Percentiles rank a stretch among this genome's conserved stretches.
Conservation (phyloP, 495 filamentous ascomycete genomes). For the Penicillium egyptiacum region DNA sequence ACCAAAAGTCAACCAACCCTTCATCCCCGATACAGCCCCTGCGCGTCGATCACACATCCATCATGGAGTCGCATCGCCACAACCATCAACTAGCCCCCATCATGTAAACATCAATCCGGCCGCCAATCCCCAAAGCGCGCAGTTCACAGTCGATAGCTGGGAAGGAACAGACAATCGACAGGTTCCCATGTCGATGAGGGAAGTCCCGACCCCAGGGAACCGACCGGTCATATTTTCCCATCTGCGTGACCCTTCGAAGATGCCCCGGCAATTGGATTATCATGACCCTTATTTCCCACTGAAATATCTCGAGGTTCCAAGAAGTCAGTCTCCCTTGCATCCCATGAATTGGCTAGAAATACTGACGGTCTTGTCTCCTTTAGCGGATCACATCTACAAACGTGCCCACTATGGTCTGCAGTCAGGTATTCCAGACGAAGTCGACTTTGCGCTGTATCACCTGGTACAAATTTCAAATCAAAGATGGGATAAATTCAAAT, state of each 20-base stretch:
- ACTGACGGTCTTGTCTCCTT: slow-evolving; percentile 6
- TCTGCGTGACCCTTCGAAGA: slow-evolving; percentile 32
- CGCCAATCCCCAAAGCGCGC: slow-evolving; percentile 31
- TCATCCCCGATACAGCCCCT: slow-evolving; percentile 47
- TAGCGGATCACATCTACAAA: slow-evolving; percentile 73
- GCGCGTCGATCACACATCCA: slow-evolving; percentile 41
- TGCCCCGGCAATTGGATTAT: slow-evolving; percentile 39
- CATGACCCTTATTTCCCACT: slow-evolving; percentile 47
- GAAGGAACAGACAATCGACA: slow-evolving; percentile 40
- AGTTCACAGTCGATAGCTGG: slow-evolving; percentile 37
- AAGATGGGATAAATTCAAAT: slow-evolving; percentile 91
- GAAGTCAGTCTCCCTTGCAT: slow-evolving; percentile 31
- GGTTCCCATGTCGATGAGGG: slow-evolving; percentile 44
- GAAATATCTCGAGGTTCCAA: slow-evolving; percentile 42
- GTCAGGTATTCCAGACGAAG: slow-evolving; percentile 75
- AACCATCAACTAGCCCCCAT: slow-evolving; percentile 26
- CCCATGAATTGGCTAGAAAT: not conserved
- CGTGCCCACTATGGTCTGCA: slow-evolving; percentile 77
- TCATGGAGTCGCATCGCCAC: slow-evolving; percentile 36
- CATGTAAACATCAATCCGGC: slow-evolving; percentile 34
- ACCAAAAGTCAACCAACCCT: slow-evolving; percentile 49
- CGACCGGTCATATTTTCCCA: slow-evolving; percentile 37
- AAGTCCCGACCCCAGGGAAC: slow-evolving; percentile 48
- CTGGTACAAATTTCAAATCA: slow-evolving; percentile 94
- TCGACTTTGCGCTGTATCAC: slow-evolving; percentile 86